phyloP scores from a whole-genome alignment of 495 filamentous ascomycete genomes.

The Cudoniella acicularis region DNA sequence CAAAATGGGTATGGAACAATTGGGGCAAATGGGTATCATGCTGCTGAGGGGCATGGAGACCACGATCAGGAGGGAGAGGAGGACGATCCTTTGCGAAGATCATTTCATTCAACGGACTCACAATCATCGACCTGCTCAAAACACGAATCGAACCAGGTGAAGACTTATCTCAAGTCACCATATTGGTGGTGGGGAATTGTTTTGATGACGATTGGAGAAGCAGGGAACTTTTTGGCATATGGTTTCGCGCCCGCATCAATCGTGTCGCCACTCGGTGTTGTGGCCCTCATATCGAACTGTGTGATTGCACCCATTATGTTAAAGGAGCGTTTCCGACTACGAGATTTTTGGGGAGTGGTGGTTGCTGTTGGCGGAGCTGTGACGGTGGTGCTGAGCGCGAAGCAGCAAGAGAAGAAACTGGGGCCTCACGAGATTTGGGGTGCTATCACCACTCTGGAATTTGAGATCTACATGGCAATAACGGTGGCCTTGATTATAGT shows the following conservation, averaged over 20 bases:
- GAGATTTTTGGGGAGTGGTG: conserved; percentile 86
- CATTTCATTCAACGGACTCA: conserved; percentile 41
- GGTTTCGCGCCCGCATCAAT: conserved; percentile 98
- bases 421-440: conserved; percentile 87
- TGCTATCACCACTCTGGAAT: conserved; percentile 84
- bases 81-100: conserved; percentile 44
- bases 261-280: conserved; percentile 93
- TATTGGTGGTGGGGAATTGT: conserved; percentile 95
- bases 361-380: conserved; percentile 85
- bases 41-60: conserved; percentile 24
- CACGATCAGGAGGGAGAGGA: conserved; percentile 31
- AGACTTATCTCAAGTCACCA: conserved; percentile 73
- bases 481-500: conserved; percentile 66
- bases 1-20: conserved; percentile 35
- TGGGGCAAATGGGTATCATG: conserved; percentile 29
- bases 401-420: conserved; percentile 82
- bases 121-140: conserved; percentile 32
- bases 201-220: conserved; percentile 89
- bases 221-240: conserved; percentile 95
- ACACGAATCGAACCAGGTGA: conserved; percentile 18
- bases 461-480: conserved; percentile 82
- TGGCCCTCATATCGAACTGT: conserved; percentile 92
- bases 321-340: conserved; percentile 78
- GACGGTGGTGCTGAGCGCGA: conserved; percentile 87
- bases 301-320: conserved; percentile 91